Evolutionary conservation across 805 yeast genomes (phyloP).

Genomic region (Zygoascus biomembranicola): DNA sequence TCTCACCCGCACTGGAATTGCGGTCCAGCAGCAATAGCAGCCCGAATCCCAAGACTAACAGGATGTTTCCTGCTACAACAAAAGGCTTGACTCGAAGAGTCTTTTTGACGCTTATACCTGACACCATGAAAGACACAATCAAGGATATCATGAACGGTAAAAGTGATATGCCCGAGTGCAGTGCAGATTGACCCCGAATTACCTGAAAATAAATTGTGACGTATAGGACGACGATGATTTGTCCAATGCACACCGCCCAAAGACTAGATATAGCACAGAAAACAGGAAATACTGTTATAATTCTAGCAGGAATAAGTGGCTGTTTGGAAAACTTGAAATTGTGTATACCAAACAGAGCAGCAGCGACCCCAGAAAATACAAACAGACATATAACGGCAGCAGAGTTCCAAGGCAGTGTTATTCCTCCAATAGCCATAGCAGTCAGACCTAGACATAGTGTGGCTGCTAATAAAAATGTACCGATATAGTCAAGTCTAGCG

Average conservation of each 20-base stretch:
- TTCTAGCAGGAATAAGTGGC: constrained; percentile 24
- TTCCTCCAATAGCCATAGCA: not conserved
- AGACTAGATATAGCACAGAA: constrained; percentile 28
- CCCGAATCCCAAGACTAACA: not conserved
- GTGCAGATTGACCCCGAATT: constrained; percentile 32
- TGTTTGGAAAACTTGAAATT: constrained; percentile 33
- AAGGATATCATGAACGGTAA: constrained; percentile 30
- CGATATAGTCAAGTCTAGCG: not conserved
- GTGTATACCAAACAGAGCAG: constrained; percentile 30
- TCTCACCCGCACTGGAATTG: not conserved
- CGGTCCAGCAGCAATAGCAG: not conserved
- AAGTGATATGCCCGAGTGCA: constrained; percentile 34
- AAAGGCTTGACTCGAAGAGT: not conserved
- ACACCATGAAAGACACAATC: not conserved
- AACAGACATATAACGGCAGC: constrained; percentile 8
- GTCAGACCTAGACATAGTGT: not conserved
- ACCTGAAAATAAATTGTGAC: constrained; percentile 41
- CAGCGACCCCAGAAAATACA: constrained; percentile 33
- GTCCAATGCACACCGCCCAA: constrained; percentile 40
- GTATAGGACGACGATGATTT: constrained; percentile 37
- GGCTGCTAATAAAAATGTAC: not conserved
- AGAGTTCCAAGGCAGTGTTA: constrained; percentile 5
- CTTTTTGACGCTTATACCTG: not conserved
- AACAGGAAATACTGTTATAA: constrained; percentile 5
- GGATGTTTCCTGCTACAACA: not conserved